Base-by-base conservation (phyloP, 495 filamentous ascomycete species). In the Polyplosphaeria fusca region DNA sequence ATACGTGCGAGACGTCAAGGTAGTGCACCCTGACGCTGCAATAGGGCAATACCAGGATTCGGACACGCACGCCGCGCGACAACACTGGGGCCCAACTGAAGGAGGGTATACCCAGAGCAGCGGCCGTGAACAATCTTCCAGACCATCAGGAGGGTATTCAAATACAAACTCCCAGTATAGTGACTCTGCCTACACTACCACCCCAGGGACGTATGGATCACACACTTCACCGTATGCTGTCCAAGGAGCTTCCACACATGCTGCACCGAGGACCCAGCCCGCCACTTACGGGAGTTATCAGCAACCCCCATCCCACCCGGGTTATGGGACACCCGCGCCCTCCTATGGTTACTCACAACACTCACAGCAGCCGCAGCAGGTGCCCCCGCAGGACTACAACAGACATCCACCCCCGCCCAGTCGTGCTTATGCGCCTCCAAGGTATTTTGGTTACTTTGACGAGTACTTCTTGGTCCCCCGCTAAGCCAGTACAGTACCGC, bases 1-100 rank as follows among this genome's bases (percentile, higher is more conserved):
- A 71, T 75, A 66, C 32, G 19, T 74, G 67, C 75, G 75, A 71
- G 72, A 79, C 64, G 66, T 69, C 71, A 78, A 73, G 46, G 38
- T 49, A 42, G 49, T 40, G 46, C 43, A 56, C 27, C 56, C 65
- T 71, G 68, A 74, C 66, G 65, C 70, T 61, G 66, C 73, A 76
- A 71, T 76, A 76, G 76, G 75, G 49, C 67, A 55, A 40, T 80
- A 82, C 60, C 68, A 73, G 52, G 70, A 75, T 59, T 80, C 78
- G 40, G 69, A 70, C 47, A 79, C 75, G 9, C 77, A 79, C 65
- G 71, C 76, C 52, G 69, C 71, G 42, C 70, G 77, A 40, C 77
- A 81, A 45, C 74, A 79, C 60, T 74, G 75, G 61, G 77, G 77
- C 18, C 48, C 58, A 25, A 30, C 51, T 13, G 22, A 47, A 37